Base-by-base conservation (phyloP, 768 basidiomycete species). In the Lentinula edodes region DNA sequence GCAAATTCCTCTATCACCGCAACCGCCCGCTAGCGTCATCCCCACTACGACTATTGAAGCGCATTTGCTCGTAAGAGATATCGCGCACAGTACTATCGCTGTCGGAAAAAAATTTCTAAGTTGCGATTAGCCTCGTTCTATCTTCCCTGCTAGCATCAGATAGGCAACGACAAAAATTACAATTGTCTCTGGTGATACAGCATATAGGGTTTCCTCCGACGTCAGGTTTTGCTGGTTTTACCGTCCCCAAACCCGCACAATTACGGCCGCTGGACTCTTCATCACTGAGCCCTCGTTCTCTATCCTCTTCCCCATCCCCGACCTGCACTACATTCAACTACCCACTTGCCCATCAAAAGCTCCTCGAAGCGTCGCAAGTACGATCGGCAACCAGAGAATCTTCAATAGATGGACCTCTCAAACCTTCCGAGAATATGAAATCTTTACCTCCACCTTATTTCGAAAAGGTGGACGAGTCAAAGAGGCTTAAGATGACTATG, bases 81-180 rank as follows among this genome's bases (percentile, higher is more conserved):
- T 85, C 9, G 78, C 84, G 1, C 74, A 77, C 32, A 74, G 77
- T 13, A 39, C 67, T 0, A 74, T 89, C 39, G 64, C 66, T 2
- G 70, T 87, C 4, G 84, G 86, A 60, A 80, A 78, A n/a, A 45
- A 85, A 88, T 0, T 91, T 93, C 66, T 76, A 73, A 1, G 75
- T 91, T 50, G 68, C 72, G 10, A 81, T 87, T 53, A 75, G 80
- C 2, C 72, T 91, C 13, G 78, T 80, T 23, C 68, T 88, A 32
- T 78, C 83, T 3, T 79, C 80, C 8, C 65, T 72, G 6, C 66
- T 81, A n/a, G 77, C 78, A 4, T 63, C 74, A 38, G 70, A 71
- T 23, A 69, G 67, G 38, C 69, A 66, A 36, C 52, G 66, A 58
- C 62, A 66, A 28, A 74, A 75, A 51, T 79, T 86, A 23, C 68